Base-by-base conservation (phyloP, 495 filamentous ascomycete species). In the Penicillium soppii region DNA sequence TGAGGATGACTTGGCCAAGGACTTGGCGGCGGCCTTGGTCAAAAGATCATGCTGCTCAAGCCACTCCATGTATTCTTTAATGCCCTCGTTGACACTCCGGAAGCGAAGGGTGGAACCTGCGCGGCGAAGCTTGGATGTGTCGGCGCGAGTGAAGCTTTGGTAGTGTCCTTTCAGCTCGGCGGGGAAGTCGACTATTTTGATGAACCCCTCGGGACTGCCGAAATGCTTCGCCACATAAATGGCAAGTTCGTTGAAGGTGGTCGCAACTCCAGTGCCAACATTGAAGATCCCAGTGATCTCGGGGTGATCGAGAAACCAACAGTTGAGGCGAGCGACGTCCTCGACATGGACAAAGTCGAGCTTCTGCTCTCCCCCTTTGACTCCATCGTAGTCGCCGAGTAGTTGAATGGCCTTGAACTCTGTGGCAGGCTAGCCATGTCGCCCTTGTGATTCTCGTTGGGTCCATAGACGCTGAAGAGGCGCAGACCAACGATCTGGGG, bases 311-410 rank as follows among this genome's bases (percentile, higher is more conserved):
- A 40, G 37, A 26, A 49, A 41, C 47, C 47, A 49, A 8, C 47
- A 49, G n/a, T 49, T 49, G 0, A 49, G 36, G 5, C 47, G 47
- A 10, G 47, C 47, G 7, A 49, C 47, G 12, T 49, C 47, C 19
- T 49, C 25, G 1, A 49, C 47, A 19, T 49, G 36, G 20, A 49
- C 47, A n/a, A 49, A 41, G 15, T 49, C 37, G 2, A 36, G 47
- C 36, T 32, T 40, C 47, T 49, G 47, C 2, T 49, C 17, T 19
- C 47, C 47, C 7, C 25, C 47, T 17, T 41, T 36, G 12, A 16
- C 13, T 38, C 47, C 47, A 7, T 36, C 47, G 47, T 41, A 32
- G 29, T 49, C 47, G 0, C 37, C 47, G 8, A 49, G 32, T 1
- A 49, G 36, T 13, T 49, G 21, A 13, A 49, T 40, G 13, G 35